Conservation (phyloP, 1,284 basidiomycete species). For the Limonomyces culmigenus region DNA sequence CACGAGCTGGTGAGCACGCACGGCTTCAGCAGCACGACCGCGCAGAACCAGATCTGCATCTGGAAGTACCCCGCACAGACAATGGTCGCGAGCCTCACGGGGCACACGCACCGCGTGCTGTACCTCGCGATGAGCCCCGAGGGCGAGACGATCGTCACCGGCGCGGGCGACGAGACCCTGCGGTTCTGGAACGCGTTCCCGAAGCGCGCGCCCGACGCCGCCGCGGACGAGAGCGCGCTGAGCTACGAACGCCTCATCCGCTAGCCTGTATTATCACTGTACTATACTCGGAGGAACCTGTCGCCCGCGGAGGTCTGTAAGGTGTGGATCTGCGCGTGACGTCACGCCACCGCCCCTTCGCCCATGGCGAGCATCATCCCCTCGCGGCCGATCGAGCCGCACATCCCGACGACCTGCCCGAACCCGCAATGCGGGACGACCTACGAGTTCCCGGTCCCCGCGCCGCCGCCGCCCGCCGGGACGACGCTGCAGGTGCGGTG, state of each 20-base stretch:
- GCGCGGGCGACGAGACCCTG: constrained; percentile 94
- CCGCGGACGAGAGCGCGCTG: constrained; percentile 29
- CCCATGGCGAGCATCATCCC: too few species aligned
- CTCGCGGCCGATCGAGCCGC: too few species aligned
- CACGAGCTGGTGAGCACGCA: constrained; percentile 97
- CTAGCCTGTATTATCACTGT: constrained; percentile 13
- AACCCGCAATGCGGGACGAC: too few species aligned
- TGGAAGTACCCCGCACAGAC: constrained; percentile 93
- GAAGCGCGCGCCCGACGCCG: constrained; percentile 35
- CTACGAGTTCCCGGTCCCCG: too few species aligned
- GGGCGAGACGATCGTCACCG: constrained; percentile 95
- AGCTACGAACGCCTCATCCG: constrained; percentile 51
- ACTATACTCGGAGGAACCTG: too few species aligned
- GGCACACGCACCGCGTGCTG: constrained; percentile 87
- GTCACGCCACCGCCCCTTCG: too few species aligned
- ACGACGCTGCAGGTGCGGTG: too few species aligned
- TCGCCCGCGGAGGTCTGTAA: too few species aligned
- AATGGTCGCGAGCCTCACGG: constrained; percentile 88
- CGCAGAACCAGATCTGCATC: constrained; percentile 96
- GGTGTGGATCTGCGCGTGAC: too few species aligned
- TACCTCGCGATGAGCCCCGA: constrained; percentile 96
- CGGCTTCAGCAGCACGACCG: constrained; percentile 84
- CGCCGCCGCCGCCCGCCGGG: too few species aligned
- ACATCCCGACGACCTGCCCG: too few species aligned
- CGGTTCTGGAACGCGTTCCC: constrained; percentile 94